Evolutionary conservation across 345 rosid genomes (phyloP).

Genomic region (Sapria himalayana): DNA sequence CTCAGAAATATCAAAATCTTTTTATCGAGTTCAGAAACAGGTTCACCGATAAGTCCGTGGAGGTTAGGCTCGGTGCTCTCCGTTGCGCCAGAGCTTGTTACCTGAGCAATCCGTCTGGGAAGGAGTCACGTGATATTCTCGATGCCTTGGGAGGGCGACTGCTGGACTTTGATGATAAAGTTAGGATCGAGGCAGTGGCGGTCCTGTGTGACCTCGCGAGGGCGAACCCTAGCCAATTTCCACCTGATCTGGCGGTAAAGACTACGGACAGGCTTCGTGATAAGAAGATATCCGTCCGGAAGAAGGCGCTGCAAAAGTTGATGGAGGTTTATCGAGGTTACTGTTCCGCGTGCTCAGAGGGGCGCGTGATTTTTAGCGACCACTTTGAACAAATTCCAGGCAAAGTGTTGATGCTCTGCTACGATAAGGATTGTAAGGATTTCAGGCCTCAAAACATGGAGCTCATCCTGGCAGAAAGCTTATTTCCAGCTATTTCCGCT

Average conservation of each 20-base stretch:
- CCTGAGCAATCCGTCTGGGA: conserved; percentile 35
- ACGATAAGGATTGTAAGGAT: conserved; percentile 55
- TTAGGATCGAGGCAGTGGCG: conserved; percentile 54
- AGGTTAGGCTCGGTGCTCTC: conserved; percentile 60
- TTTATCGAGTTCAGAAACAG: conserved; percentile 66
- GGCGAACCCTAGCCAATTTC: conserved; percentile 26
- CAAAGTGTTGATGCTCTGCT: conserved; percentile 60
- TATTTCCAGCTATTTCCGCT: conserved; percentile 46
- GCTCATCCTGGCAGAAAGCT: conserved; percentile 42
- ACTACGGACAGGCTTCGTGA: conserved; percentile 72
- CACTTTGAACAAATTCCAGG: conserved; percentile 73
- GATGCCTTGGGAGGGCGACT: conserved; percentile 55
- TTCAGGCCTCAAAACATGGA: conserved; percentile 74
- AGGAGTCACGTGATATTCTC: conserved; percentile 38
- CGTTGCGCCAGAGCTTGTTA: conserved; percentile 49
- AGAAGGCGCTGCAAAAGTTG: conserved; percentile 61
- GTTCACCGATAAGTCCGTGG: conserved; percentile 73
- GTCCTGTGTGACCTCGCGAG: conserved; percentile 61
- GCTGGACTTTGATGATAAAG: conserved; percentile 70
- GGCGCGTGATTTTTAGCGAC: conserved; percentile 28
- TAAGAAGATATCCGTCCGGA: conserved; percentile 83
- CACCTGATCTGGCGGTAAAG: conserved; percentile 36
- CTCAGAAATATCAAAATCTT: conserved; percentile 35
- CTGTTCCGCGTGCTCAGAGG: conserved; percentile 54
- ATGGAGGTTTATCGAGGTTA: conserved; percentile 63